Percentiles rank a stretch among this genome's conserved stretches.
Evolutionary conservation across 2,329 filamentous ascomycete genomes (phyloP).

Genomic region (Orbilia quercus): DNA sequence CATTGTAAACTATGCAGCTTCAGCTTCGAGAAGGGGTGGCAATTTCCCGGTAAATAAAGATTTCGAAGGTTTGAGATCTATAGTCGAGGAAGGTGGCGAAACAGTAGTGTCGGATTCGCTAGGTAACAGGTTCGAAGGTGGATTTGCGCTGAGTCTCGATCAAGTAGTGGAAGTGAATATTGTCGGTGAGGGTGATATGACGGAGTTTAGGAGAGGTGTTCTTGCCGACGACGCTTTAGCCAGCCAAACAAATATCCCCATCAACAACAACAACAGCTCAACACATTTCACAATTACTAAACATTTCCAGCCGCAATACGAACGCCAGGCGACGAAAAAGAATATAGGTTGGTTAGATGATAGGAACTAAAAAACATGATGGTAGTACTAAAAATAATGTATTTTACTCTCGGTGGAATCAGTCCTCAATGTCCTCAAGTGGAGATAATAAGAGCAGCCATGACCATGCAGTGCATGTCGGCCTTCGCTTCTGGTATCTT

Average conservation of each 20-base stretch:
- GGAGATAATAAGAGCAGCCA: no score
- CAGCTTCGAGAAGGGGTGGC: neutral
- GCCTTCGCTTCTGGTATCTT: no score
- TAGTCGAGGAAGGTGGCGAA: neutral
- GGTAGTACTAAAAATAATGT: no score
- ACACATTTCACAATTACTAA: slow-evolving; percentile 23
- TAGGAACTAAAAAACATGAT: no score
- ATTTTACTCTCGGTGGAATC: no score
- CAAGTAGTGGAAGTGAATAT: slow-evolving; percentile 15
- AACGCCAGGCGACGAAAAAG: neutral
- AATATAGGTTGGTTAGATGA: no score
- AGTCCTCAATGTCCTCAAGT: no score
- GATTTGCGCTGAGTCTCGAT: neutral
- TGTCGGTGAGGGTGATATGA: slow-evolving; percentile 24
- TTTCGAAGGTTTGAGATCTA: neutral
- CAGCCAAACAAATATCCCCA: slow-evolving; percentile 25
- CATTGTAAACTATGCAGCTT: slow-evolving; percentile 68
- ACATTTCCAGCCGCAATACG: neutral
- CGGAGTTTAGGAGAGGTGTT: slow-evolving; percentile 52
- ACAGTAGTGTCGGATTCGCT: neutral
- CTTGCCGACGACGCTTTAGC: slow-evolving; percentile 38
- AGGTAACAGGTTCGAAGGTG: neutral
- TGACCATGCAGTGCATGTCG: no score
- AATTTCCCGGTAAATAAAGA: neutral
- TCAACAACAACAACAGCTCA: slow-evolving; percentile 28